Conservation (phyloP, 805 yeast species). For the Candida multigemmis region DNA sequence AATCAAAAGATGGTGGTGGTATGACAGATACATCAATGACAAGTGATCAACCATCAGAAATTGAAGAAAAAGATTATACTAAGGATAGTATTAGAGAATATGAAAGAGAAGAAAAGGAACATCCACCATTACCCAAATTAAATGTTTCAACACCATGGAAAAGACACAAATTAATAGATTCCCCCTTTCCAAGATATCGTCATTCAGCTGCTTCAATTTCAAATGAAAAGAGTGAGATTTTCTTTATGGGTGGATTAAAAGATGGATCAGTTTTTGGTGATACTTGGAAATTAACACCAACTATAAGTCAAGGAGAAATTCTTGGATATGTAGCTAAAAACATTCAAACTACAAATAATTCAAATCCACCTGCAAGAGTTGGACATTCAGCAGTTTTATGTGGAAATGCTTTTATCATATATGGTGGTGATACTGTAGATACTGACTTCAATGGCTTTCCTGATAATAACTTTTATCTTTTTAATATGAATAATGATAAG, state of each 20-base stretch:
- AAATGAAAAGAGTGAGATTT: constrained; percentile 73
- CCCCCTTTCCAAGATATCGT: constrained; percentile 93
- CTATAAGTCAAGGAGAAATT: constrained; percentile 11
- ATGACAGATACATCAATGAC: constrained; percentile 4
- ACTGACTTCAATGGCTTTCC: constrained; percentile 68
- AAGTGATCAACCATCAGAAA: constrained; percentile 3
- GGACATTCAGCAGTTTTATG: constrained; percentile 90
- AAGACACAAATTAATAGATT: constrained; percentile 50
- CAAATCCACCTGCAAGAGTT: constrained; percentile 90
- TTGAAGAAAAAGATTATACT: constrained; percentile 1
- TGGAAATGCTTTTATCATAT: constrained; percentile 90
- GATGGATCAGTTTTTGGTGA: constrained; percentile 92
- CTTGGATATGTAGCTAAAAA: constrained; percentile 19
- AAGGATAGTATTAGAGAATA: constrained; percentile 1
- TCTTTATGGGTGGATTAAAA: constrained; percentile 90
- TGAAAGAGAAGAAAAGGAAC: not conserved
- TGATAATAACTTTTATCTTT: constrained; percentile 84
- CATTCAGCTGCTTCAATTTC: constrained; percentile 78
- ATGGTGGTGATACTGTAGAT: constrained; percentile 93
- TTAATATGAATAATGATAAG: constrained; percentile 46
- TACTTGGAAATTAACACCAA: constrained; percentile 77
- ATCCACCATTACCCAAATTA: not conserved
- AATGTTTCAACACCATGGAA: constrained; percentile 54
- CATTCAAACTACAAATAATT: constrained; percentile 48
- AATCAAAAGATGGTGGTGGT: constrained; percentile 10